phyloP scores from a whole-genome alignment of 257 asterid genomes.

The Nicotiana tabacum region DNA sequence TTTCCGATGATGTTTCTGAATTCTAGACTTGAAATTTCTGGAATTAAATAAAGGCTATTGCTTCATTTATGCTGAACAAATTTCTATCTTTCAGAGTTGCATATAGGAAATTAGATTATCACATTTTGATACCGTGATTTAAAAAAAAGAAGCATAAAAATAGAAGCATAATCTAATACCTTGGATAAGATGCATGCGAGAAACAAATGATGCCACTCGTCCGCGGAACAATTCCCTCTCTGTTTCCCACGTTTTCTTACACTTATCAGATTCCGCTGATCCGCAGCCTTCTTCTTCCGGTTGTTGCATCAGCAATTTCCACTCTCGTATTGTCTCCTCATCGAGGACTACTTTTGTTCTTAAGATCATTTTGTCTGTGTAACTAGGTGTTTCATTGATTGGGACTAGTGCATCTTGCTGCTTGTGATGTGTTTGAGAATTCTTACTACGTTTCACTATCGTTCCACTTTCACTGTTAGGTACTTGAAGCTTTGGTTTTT shows the following conservation, averaged over 20 bases:
- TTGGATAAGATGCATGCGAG: slow-evolving; percentile 77
- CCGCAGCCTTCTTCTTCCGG: slow-evolving; percentile 50
- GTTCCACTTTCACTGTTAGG: neutral
- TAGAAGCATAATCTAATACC: slow-evolving; percentile 29
- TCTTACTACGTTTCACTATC: neutral
- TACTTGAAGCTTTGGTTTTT: neutral
- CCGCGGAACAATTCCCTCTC: slow-evolving; percentile 58
- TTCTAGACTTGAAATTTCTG: neutral
- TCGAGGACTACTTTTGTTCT: slow-evolving; percentile 55
- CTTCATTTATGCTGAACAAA: neutral
- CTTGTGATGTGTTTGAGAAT: neutral
- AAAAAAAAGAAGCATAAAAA: slow-evolving; percentile 10
- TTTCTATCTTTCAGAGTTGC: neutral
- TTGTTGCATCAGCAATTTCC: slow-evolving; percentile 58
- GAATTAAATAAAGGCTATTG: neutral
- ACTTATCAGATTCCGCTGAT: slow-evolving; percentile 45
- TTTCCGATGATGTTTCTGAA: neutral
- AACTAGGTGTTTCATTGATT: neutral
- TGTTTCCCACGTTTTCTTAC: slow-evolving; percentile 59
- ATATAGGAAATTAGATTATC: neutral
- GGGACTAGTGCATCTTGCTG: neutral
- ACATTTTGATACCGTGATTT: slow-evolving; percentile 4
- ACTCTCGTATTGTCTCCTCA: slow-evolving; percentile 58
- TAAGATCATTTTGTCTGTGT: neutral
- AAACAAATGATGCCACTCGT: slow-evolving; percentile 61